Percentiles rank a stretch among this genome's conserved stretches.
phyloP scores from a whole-genome alignment of 495 filamentous ascomycete species.

The Neurospora sublineolata region DNA sequence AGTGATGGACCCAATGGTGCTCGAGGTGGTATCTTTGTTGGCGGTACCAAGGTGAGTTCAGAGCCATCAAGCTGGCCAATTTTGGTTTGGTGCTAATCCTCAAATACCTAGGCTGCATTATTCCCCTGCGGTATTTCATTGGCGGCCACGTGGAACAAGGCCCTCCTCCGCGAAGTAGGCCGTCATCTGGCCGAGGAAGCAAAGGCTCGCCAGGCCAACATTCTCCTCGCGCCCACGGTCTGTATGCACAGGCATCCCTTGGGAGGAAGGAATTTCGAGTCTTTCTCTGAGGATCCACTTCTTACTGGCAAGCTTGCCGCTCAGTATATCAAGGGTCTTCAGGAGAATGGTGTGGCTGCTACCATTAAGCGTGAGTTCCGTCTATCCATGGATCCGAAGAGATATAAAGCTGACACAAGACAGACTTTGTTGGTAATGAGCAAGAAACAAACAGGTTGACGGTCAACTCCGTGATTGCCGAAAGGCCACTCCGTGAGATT shows the following conservation, averaged over 20 bases:
- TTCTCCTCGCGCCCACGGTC: constrained; percentile 70
- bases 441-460: constrained; percentile 71
- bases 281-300: constrained; percentile 74
- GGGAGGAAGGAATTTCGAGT: constrained; percentile 77
- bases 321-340: constrained; percentile 60
- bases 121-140: constrained; percentile 68
- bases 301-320: constrained; percentile 67
- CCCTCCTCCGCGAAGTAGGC: constrained; percentile 56
- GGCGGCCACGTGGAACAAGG: constrained; percentile 67
- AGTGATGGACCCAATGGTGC: constrained; percentile 75
- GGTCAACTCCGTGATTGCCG: constrained; percentile 57
- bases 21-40: constrained; percentile 56
- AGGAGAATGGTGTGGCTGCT: constrained; percentile 62
- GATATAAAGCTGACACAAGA: constrained; percentile 12
- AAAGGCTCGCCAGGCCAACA: constrained; percentile 59
- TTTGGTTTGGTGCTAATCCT: constrained; percentile 30
- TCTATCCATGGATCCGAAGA: not conserved
- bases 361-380: constrained; percentile 57
- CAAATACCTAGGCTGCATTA: constrained; percentile 50
- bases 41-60: constrained; percentile 44
- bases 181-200: constrained; percentile 60
- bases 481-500: constrained; percentile 66
- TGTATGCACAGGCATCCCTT: constrained; percentile 75
- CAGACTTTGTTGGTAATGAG: constrained; percentile 74
- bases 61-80: constrained; percentile 19